Evolutionary conservation across 495 filamentous ascomycete species (phyloP), one percentile per base, ranked within the genome.

Genomic region (Wilcoxina mikolae): DNA sequence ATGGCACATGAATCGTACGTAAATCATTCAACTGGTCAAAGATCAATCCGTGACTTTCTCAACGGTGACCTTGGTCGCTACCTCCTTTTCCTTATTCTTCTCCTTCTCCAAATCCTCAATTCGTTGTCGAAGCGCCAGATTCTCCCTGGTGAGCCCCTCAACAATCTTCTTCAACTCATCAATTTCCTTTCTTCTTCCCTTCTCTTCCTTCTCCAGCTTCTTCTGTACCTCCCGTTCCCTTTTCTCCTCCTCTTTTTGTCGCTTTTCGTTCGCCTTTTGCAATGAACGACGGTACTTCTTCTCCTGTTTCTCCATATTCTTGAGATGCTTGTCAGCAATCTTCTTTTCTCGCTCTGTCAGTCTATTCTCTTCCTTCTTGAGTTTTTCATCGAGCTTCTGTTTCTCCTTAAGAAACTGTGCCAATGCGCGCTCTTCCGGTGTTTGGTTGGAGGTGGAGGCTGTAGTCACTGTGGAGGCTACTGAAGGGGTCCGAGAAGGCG

Each of bases 321-420:
- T 72, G 60, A 73, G 67, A 64, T 79, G 81, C 55, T 77, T 81
- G 56, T 85, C 78, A 57, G 83, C 74, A 54, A 80, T 72, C 64
- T 78, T 80, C 51, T 74, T 62, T 15, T 72, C 68, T 18, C 72
- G 69, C 56, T 75, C 71, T 12, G 74, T 71, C 65, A 64, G 75
- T 60, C 49, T 65, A 24, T 39, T 71, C 69, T 42, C 73, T 63
- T 43, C 70, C 66, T 11, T 76, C 68, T 56, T 61, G 0, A 94
- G 69, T 60, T 87, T 85, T 35, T 80, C 77, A 20, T 87, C 78
- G 2, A 85, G 71, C 53, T 83, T 80, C 35, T 73, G 74, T 56
- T 82, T 82, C 54, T 81, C 78, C 4, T 81, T 73, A 11, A 84
- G 75, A 0, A 94, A 76, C 57, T 88, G 91, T 35, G 71, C 69